phyloP scores from a whole-genome alignment of 2,329 filamentous ascomycete species.

The Cercospora sp. region DNA sequence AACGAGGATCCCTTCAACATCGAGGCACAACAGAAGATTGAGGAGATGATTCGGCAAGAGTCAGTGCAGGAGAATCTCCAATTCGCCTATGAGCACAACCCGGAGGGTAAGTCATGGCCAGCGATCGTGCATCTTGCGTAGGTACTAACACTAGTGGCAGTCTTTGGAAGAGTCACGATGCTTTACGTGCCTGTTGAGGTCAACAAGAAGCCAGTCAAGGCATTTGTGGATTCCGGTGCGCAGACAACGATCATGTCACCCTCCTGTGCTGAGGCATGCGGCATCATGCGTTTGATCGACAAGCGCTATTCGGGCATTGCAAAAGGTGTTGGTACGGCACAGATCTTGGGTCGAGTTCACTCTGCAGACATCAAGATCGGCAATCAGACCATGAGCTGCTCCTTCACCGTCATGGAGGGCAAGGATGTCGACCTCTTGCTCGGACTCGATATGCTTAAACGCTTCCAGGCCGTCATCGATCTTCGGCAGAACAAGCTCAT shows the following conservation, averaged over 20 bases:
- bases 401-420: conserved; percentile 99
- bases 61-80: conserved; percentile 93
- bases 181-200: conserved; percentile 95
- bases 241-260: conserved; percentile 99
- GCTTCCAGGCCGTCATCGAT: conserved; percentile 91
- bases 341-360: conserved; percentile 92
- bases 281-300: conserved; percentile 95
- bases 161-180: conserved; percentile 93
- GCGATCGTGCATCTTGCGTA: background rate
- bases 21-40: conserved; percentile 87
- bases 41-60: conserved; percentile 95
- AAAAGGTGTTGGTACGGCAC: conserved; percentile 88
- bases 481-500: conserved; percentile 79
- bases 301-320: conserved; percentile 89
- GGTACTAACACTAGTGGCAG: conserved; percentile 49
- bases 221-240: conserved; percentile 93
- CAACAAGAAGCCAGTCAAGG: conserved; percentile 89
- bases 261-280: conserved; percentile 82
- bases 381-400: conserved; percentile 81
- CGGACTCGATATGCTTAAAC: conserved; percentile 94
- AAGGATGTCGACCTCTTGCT: conserved; percentile 93
- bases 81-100: conserved; percentile 95
- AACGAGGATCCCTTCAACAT: conserved; percentile 95
- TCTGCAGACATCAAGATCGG: conserved; percentile 94
- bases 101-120: conserved; percentile 70